Evolutionary conservation across 768 basidiomycete genomes (phyloP).

Genomic region (Dictyophora rubrovolvata): DNA sequence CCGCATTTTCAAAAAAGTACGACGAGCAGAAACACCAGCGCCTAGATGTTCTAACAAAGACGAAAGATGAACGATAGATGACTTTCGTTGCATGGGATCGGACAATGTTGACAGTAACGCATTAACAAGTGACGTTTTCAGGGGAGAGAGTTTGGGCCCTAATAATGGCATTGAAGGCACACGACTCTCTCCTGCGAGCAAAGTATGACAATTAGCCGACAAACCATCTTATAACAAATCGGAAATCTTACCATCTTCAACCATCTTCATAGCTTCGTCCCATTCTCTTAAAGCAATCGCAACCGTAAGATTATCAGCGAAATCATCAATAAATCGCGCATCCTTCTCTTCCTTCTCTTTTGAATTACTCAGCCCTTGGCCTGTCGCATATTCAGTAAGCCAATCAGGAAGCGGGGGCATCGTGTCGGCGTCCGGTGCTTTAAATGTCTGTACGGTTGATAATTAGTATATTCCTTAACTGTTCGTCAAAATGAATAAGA

Average conservation of each 20-base stretch:
- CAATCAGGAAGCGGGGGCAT: constrained; percentile 64
- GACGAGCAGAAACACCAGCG: constrained; percentile 68
- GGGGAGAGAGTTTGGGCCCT: constrained; percentile 48
- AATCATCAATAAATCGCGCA: constrained; percentile 80
- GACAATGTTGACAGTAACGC: constrained; percentile 69
- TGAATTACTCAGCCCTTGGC: constrained; percentile 43
- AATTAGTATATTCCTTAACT: background rate
- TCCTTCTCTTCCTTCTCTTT: constrained; percentile 76
- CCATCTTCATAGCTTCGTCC: constrained; percentile 73
- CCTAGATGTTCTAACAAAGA: constrained; percentile 64
- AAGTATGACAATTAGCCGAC: background rate
- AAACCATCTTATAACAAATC: background rate
- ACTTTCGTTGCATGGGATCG: constrained; percentile 67
- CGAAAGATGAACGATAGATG: constrained; percentile 59
- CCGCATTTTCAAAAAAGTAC: constrained; percentile 73
- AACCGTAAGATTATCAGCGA: constrained; percentile 84
- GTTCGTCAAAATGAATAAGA: background rate
- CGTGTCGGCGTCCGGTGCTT: constrained; percentile 19
- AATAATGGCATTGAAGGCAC: constrained; percentile 43
- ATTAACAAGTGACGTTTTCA: constrained; percentile 57
- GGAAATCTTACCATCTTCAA: constrained; percentile 58
- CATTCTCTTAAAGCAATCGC: constrained; percentile 84
- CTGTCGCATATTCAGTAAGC: constrained; percentile 58
- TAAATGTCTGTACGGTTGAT: background rate
- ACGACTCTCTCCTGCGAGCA: constrained; percentile 48